Evolutionary conservation across 176 grass and related monocot species (phyloP), one percentile per base, ranked within the genome.

Genomic region (Avena eriantha): DNA sequence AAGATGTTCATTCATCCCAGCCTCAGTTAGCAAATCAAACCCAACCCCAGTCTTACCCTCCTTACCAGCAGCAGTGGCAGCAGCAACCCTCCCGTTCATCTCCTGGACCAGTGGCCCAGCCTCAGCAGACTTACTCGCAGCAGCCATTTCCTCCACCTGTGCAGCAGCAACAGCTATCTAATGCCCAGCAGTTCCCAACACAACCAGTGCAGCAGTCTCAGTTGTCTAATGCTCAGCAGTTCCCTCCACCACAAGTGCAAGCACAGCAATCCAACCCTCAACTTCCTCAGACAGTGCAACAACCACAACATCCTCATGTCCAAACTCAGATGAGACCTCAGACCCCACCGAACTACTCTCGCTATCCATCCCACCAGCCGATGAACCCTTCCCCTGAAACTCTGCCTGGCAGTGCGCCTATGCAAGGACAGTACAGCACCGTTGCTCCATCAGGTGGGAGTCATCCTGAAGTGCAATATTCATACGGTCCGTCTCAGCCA

Each of bases 261-360:
- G 58, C 76, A 26, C 89, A 84, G 31, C 86, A 85, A 88, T 82
- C 90, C 69, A 91, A 69, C 70, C 61, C 78, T 56, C 86, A 85
- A 76, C 90, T 76, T 83, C 80, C 90, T 54, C 90, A 82, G 61
- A 23, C 77, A 72, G 77, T 85, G 82, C 90, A 91, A 70, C 90
- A 91, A 70, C 77, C 86, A 31, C 89, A 91, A 47, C 86, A 85
- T 77, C 77, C 82, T 55, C 71, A 86, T 65, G 71, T 49, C 47
- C 90, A 82, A 82, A 56, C 85, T 81, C 95, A 92, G 43, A 90
- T 91, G 84, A 94, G 89, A 77, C 90, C 94, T 88, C 89, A 92
- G 84, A 84, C 87, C 18, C 80, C 90, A 71, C 86, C 90, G 79
- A 88, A 87, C 71, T 96, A 96, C 78, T 80, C 94, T 58, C 79